Conservation (phyloP, 202 grass and related monocot genomes). For the Miscanthus sacchariflorus region DNA sequence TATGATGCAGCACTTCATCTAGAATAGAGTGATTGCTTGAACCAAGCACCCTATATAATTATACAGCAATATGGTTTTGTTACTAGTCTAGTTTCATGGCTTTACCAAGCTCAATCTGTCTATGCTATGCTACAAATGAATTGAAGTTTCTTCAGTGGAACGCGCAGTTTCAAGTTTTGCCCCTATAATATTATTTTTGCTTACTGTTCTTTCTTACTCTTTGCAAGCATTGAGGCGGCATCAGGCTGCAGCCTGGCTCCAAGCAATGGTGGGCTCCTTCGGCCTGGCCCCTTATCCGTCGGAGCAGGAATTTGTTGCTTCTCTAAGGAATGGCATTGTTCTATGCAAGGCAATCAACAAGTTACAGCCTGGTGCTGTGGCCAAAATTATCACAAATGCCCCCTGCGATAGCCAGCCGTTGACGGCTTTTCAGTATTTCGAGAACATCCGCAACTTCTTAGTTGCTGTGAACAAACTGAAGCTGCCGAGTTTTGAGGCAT, state of each 20-base stretch:
- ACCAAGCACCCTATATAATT: neutral
- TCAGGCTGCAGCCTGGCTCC: slow-evolving; percentile 79
- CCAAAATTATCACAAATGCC: slow-evolving; percentile 64
- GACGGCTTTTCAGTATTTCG: slow-evolving; percentile 88
- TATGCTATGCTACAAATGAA: neutral
- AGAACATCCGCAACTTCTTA: slow-evolving; percentile 96
- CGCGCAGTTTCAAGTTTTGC: neutral
- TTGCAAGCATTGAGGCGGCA: slow-evolving; percentile 71
- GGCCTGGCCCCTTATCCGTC: slow-evolving; percentile 58
- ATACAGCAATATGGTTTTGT: neutral
- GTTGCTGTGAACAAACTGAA: slow-evolving; percentile 79
- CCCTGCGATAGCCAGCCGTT: slow-evolving; percentile 69
- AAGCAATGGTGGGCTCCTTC: slow-evolving; percentile 61
- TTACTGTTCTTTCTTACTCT: slow-evolving; percentile 42
- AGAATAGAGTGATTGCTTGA: neutral
- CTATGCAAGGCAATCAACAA: slow-evolving; percentile 90
- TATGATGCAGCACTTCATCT: neutral
- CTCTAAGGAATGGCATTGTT: slow-evolving; percentile 81
- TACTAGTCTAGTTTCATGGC: slow-evolving; percentile 7
- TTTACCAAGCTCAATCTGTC: neutral
- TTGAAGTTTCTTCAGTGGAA: neutral
- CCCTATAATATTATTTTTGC: neutral
- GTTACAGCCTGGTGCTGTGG: slow-evolving; percentile 69
- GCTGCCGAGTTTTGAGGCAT: slow-evolving; percentile 79
- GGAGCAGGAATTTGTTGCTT: slow-evolving; percentile 69